Conservation (phyloP, 106 monocot genomes). For the Platanthera guangdongensis region DNA sequence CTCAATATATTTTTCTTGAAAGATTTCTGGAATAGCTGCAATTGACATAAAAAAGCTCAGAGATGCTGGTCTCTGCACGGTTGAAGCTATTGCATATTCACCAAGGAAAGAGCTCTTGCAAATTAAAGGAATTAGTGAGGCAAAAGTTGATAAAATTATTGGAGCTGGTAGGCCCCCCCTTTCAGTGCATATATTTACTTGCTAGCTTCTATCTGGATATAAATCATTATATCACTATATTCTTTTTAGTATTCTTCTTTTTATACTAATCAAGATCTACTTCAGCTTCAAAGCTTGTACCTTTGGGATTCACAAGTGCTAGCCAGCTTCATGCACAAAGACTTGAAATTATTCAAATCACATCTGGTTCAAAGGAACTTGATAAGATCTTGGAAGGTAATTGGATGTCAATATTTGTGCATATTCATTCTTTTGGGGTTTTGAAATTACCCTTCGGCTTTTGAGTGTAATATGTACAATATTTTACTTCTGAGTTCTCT, state of each 20-base stretch:
- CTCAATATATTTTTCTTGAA: background rate
- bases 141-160: conserved; percentile 99
- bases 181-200: background rate
- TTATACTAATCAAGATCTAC: background rate
- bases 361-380: conserved; percentile 93
- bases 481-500: background rate
- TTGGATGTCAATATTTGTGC: background rate
- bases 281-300: conserved; percentile 92
- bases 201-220: background rate
- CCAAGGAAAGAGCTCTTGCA: conserved; percentile 95
- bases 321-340: conserved; percentile 97
- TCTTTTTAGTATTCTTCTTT: background rate
- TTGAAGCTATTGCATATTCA: conserved; percentile 84
- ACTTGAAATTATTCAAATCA: conserved; percentile 92
- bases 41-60: conserved; percentile 92
- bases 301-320: conserved; percentile 95
- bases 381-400: conserved; percentile 94
- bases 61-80: conserved; percentile 93
- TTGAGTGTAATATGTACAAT: background rate
- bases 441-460: background rate
- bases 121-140: conserved; percentile 98
- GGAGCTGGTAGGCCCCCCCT: conserved; percentile 67
- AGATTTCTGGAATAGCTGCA: conserved; percentile 94
- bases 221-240: background rate
- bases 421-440: background rate